Evolutionary conservation across 352 stramenopile genomes (phyloP), one percentile per base, ranked within the genome.

Genomic region (Stramenopiles sp.): DNA sequence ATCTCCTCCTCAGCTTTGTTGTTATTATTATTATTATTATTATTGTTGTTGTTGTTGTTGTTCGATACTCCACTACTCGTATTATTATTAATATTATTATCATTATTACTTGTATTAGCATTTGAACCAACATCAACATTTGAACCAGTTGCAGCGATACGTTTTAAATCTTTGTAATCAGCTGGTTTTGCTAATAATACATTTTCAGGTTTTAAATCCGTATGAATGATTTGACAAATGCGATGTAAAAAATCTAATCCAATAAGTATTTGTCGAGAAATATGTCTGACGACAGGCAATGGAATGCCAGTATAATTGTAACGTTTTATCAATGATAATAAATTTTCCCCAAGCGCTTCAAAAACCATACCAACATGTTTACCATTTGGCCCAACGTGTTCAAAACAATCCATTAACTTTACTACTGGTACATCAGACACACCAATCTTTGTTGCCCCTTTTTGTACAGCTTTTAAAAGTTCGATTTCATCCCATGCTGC

Each of bases 221-320:
- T 99, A 87, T 99, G 96, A 85, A 99, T 99, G 82, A 99, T 99
- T 79, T 95, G 82, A 86, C 95, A 99, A 81, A 97, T 90, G 73
- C 89, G 76, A 83, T 99, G 96, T 13, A 99, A 85, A 85, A 99
- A 99, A 77, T 97, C 93, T 23, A 99, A 87, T 13, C 90, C 95
- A 81, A 94, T 88, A 77, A 96, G 93, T 79, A 99, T 96, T 80
- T 98, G 92, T 31, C 87, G 86, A 7, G 92, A 91, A 81, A 99
- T 91, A 32, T 89, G 90, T 84, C 97, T 94, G 6, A 99, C 96
- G 1, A 98, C 88, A 31, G 86, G 84, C 78, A 98, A 89, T 0
- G 95, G 95, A 80, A 99, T 95, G 63, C 96, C 96, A 23, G 92
- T 86, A 86, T 99, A 99, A 83, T 99, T 96, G 85, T 96, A 98